These are phyloP conservation scores for Pseudodiploospora longispora DNA, from an alignment of 2,329 filamentous ascomycete species.

Conservation along the genomic window DNA sequence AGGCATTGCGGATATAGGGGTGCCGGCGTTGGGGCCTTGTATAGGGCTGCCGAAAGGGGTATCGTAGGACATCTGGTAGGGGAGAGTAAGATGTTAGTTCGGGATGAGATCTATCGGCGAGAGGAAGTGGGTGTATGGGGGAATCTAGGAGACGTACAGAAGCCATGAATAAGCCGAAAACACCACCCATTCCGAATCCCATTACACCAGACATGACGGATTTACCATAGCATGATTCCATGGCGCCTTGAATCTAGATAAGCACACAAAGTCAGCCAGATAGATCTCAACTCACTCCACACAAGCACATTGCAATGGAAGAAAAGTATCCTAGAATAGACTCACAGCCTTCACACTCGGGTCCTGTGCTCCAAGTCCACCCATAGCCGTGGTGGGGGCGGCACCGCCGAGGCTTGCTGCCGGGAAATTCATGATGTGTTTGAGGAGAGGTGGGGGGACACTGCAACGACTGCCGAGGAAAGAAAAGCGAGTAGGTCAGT, in stretches of 20 bases:
- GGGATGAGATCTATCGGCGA: neutral
- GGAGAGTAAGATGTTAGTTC: constrained; percentile 9
- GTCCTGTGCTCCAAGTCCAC: constrained; percentile 33
- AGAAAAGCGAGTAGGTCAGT: too few relatives aligned
- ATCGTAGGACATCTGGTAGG: constrained; percentile 86
- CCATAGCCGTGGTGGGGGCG: constrained; percentile 12
- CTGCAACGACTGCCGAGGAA: constrained; percentile 7
- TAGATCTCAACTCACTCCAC: neutral
- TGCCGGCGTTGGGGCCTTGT: constrained; percentile 29
- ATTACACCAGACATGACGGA: constrained; percentile 83
- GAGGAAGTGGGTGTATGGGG: too few relatives aligned
- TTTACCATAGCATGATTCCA: constrained; percentile 91
- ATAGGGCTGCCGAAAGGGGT: constrained; percentile 62
- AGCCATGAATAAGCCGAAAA: constrained; percentile 97
- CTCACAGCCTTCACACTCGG: constrained; percentile 44
- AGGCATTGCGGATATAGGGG: constrained; percentile 56
- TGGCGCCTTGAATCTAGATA: constrained; percentile 65
- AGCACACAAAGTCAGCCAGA: constrained; percentile 3
- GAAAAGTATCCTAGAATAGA: constrained; percentile 4
- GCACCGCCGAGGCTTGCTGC: constrained; percentile 18
- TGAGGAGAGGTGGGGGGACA: constrained; percentile 8
- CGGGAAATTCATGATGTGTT: constrained; percentile 30
- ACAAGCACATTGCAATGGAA: neutral
- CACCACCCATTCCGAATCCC: constrained; percentile 87
- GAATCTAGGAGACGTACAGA: constrained; percentile 53